Base-by-base conservation (phyloP, 805 yeast genomes). In the Hermanozyma aechmeae region DNA sequence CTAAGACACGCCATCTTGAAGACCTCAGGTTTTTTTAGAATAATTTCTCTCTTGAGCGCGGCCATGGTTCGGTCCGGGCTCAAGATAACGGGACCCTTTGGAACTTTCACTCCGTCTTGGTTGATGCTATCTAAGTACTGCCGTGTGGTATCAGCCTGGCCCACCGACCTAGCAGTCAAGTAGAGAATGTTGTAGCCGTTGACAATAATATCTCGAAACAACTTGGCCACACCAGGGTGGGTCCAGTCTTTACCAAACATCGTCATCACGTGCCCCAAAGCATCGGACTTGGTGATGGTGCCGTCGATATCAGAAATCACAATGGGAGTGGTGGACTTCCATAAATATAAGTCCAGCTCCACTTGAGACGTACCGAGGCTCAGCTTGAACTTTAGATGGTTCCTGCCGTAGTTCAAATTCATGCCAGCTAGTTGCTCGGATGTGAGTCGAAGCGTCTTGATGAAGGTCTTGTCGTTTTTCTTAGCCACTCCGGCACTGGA, bases 221-320 rank as follows among this genome's bases (percentile, higher is more conserved):
- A 59, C 46, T 78, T 77, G 3, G 96, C 95, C 23, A 92, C 98
- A 18, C 98, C 98, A 2, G 76, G 73, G 51, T 92, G 98, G 0
- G 98, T 92, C 98, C 98, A 92, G 59, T 92, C 98, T 43, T 85
- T 73, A 4, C 98, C 98, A 21, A 92, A 63, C 75, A 89, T 76
- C 12, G 92, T 86, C 53, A 92, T 63, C 2, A 92, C 89, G 55
- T 92, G 98, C 3, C 98, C 98, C 45, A 92, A 61, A 0, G 98
- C 98, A 59, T 92, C 98, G 1, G 96, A 86, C 54, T 86, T 87
- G 12, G 98, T 92, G 40, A 92, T 92, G 2, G 98, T 92, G 12
- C 98, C 98, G 53, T 92, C 98, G 34, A 92, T 92, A 57, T 92
- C 98, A 6, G 96, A 84, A 15, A 92, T 89, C 5, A 92, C 98